These are phyloP conservation scores for Cystobasidium slooffiae DNA, from an alignment of 1,284 basidiomycete species.

Conservation along the genomic window DNA sequence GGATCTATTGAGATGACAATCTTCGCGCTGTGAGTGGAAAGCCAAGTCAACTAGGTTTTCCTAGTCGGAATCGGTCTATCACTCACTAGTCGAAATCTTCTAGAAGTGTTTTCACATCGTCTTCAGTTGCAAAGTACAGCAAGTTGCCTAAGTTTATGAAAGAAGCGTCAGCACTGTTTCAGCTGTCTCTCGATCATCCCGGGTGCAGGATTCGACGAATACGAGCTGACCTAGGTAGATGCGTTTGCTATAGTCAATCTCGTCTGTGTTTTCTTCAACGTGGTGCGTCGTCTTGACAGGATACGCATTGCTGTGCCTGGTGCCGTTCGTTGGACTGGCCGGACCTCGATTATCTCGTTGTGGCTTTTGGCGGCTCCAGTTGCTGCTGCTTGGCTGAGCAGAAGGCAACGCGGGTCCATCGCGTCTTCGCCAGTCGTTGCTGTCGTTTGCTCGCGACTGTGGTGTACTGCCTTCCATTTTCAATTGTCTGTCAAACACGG, in stretches of 20 bases:
- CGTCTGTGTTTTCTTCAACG: background rate
- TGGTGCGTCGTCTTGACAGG: background rate
- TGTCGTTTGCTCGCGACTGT: constrained; percentile 7
- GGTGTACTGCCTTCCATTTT: background rate
- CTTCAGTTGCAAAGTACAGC: constrained; percentile 27
- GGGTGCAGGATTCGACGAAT: background rate
- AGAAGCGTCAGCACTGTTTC: background rate
- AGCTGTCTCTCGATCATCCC: constrained; percentile 1
- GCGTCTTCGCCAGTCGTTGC: constrained; percentile 15
- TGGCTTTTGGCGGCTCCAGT: background rate
- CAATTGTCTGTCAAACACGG: no score
- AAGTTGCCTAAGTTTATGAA: constrained; percentile 14
- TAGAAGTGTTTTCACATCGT: constrained; percentile 16
- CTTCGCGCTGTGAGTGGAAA: constrained; percentile 3
- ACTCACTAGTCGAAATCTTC: constrained; percentile 24
- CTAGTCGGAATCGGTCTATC: background rate
- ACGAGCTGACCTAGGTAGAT: constrained; percentile 31
- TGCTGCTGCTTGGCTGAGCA: background rate
- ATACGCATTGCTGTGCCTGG: background rate
- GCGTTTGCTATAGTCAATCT: constrained; percentile 20
- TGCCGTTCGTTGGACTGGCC: background rate
- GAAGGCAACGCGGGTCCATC: background rate
- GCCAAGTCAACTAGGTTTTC: background rate
- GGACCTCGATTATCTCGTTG: background rate
- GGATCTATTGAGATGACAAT: constrained; percentile 28